These are phyloP conservation scores for Anacardium occidentale DNA, from an alignment of 345 rosid species.

Conservation along the genomic window DNA sequence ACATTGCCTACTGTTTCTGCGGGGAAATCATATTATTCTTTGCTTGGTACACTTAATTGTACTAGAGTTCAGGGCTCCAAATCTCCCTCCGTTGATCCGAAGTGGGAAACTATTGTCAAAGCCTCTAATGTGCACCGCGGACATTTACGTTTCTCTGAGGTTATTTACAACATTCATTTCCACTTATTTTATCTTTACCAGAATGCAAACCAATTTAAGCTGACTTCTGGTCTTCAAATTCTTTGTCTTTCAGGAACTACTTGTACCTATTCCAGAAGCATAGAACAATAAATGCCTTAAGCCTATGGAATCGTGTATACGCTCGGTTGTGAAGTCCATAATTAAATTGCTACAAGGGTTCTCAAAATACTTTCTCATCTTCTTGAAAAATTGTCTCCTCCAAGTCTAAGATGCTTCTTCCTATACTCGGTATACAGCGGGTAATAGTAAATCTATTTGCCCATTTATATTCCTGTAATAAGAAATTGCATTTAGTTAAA, in stretches of 20 bases:
- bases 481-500: conserved; percentile 2
- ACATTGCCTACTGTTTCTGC: conserved; percentile 57
- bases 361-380: not conserved
- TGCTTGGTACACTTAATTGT: conserved; percentile 26
- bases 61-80: conserved; percentile 33
- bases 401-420: not conserved
- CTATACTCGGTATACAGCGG: not conserved
- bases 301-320: conserved; percentile 13
- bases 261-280: conserved; percentile 42
- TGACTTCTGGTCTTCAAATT: not conserved
- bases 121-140: conserved; percentile 52
- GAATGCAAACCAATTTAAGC: not conserved
- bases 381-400: not conserved
- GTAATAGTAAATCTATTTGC: conserved; percentile 13
- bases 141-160: conserved; percentile 61
- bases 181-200: not conserved
- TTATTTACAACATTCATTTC: conserved; percentile 22
- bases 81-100: conserved; percentile 32
- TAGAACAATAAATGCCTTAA: conserved; percentile 13
- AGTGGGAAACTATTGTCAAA: conserved; percentile 84
- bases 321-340: conserved; percentile 8
- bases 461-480: not conserved
- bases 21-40: conserved; percentile 42
- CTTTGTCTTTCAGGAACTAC: conserved; percentile 34
- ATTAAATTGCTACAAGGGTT: not conserved